Conservation (phyloP, 768 basidiomycete genomes). For the Phylloporus sp. region DNA sequence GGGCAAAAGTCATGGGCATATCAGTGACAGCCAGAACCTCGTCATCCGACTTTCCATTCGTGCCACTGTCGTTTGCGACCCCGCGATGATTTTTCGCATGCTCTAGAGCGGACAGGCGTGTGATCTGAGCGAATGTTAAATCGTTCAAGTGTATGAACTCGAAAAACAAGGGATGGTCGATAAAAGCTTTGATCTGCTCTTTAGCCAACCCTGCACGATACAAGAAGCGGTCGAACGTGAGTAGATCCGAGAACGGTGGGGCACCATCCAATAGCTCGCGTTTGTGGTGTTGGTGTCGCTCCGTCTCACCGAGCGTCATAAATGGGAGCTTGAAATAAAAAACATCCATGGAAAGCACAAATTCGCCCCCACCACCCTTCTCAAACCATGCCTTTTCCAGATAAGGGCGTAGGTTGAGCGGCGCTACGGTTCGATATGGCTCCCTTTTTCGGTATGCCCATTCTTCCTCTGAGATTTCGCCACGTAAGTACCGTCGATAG, state of each 20-base stretch:
- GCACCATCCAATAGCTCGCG: slow-evolving; percentile 8
- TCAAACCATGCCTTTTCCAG: slow-evolving; percentile 46
- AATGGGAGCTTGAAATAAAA: slow-evolving; percentile 43
- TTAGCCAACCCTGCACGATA: slow-evolving; percentile 38
- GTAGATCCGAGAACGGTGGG: slow-evolving; percentile 40
- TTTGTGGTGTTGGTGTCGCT: neutral
- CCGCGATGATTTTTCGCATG: slow-evolving; percentile 20
- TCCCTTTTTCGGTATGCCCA: slow-evolving; percentile 50
- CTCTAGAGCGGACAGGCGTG: neutral
- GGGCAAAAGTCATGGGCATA: slow-evolving; percentile 3
- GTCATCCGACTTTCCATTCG: neutral
- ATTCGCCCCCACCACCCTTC: slow-evolving; percentile 42
- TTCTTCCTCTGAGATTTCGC: slow-evolving; percentile 47
- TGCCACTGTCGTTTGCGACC: too few relatives aligned
- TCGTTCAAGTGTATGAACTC: slow-evolving; percentile 32
- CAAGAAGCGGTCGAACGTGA: slow-evolving; percentile 47
- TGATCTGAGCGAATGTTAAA: slow-evolving; percentile 4
- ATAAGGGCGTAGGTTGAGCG: slow-evolving; percentile 48
- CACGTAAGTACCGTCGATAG: slow-evolving; percentile 42
- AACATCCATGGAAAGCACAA: slow-evolving; percentile 41
- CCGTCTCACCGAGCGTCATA: slow-evolving; percentile 37
- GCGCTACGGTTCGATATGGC: slow-evolving; percentile 47
- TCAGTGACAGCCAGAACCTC: slow-evolving; percentile 6
- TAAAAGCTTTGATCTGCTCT: slow-evolving; percentile 31
- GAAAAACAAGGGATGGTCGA: slow-evolving; percentile 45